These are phyloP conservation scores for Acephala macrosclerotiorum DNA, from an alignment of 2,329 filamentous ascomycete species.

Conservation along the genomic window DNA sequence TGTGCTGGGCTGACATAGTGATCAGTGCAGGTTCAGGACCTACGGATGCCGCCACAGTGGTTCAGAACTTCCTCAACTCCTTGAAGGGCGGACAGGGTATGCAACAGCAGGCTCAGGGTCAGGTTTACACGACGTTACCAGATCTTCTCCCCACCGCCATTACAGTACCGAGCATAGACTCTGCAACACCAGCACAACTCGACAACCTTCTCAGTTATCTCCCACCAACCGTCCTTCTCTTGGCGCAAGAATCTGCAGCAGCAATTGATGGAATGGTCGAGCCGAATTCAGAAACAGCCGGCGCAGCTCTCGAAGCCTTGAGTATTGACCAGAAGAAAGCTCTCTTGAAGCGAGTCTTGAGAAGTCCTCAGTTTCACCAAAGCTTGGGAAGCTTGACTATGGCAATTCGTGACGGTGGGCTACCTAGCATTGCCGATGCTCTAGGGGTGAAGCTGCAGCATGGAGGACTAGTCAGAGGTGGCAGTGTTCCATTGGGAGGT, in stretches of 20 bases:
- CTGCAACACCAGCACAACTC: conserved; percentile 63
- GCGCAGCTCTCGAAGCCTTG: conserved; percentile 77
- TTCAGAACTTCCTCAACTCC: conserved; percentile 89
- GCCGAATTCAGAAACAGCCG: conserved; percentile 70
- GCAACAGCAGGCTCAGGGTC: conserved; percentile 58
- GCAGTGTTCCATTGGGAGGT: conserved; percentile 84
- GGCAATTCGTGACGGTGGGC: conserved; percentile 86
- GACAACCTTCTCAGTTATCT: conserved; percentile 80
- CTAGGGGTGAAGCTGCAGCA: conserved; percentile 82
- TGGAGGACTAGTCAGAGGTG: conserved; percentile 80
- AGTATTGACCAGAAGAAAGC: conserved; percentile 79
- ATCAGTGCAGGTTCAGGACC: conserved; percentile 65
- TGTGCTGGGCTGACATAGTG: conserved; percentile 52
- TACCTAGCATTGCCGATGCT: conserved; percentile 89
- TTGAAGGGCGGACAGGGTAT: conserved; percentile 63
- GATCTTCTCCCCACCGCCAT: conserved; percentile 82
- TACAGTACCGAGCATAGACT: conserved; percentile 79
- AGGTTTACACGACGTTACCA: conserved; percentile 81
- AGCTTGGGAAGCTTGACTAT: conserved; percentile 85
- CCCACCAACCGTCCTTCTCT: conserved; percentile 78
- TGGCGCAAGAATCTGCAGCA: conserved; percentile 73
- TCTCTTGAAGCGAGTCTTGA: conserved; percentile 81
- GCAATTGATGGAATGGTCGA: conserved; percentile 66
- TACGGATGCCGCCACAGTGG: conserved; percentile 75
- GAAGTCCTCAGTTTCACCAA: conserved; percentile 90